Evolutionary conservation across 2,329 filamentous ascomycete genomes (phyloP), one percentile per base, ranked within the genome.

Genomic region (Macrophomina tecta): DNA sequence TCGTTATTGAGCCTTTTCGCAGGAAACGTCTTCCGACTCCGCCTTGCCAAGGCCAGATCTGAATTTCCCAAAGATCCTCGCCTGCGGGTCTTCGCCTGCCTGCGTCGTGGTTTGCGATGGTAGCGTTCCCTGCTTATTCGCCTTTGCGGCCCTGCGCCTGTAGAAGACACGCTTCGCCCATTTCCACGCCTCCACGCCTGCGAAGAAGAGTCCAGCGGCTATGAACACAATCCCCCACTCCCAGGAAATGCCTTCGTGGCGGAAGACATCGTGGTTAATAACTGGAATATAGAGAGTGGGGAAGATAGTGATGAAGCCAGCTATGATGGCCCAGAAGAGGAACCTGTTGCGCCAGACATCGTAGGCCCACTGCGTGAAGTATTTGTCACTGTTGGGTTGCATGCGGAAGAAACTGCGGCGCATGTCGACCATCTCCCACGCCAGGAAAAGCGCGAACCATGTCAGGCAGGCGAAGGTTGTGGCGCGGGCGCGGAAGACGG

Each of bases 281-380:
- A 86, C 86, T 0, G 90, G 90, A 63, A 92, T 91, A 72, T 92
- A 92, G 0, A 83, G 74, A 23, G 81, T 74, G 0, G 81, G 81
- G 74, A 83, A 82, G 32, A 83, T 78, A 40, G 80, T 80, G 28
- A 82, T 70, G 66, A 83, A 82, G 8, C 81, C 82, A 4, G 75
- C 74, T 9, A 82, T 73, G 42, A 83, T 75, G 7, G 79, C 74
- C 71, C 74, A 82, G 75, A 83, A 83, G 34, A 83, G 74, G 80
- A 93, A 91, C 76, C 88, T 82, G 81, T 93, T 93, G 69, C 86
- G 81, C 89, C 89, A 91, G 61, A 92, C 82, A 71, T 91, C 88
- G 67, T 83, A 72, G 72, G 87, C 83, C 89, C 89, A 92, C 72
- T 90, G 87, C 2, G 60, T 63, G n/a, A 51, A 40, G 36, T 51